These are phyloP conservation scores for Ogataea polymorpha DNA, from an alignment of 805 yeast genomes.

Conservation along the genomic window DNA sequence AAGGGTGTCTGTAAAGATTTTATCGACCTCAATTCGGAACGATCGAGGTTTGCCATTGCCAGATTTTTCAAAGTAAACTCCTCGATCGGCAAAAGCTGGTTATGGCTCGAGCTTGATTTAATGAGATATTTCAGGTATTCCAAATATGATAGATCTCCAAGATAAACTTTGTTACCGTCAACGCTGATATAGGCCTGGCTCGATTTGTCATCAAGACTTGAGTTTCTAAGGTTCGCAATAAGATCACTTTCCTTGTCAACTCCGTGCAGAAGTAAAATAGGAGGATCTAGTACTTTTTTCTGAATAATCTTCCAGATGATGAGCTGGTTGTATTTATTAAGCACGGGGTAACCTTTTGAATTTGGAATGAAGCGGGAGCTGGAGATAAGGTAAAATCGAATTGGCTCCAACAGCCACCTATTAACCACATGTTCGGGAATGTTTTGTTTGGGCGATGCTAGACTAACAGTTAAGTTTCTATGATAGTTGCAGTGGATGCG, in stretches of 20 bases:
- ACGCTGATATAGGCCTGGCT: conserved; percentile 20
- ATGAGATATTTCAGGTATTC: conserved; percentile 29
- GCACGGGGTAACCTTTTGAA: conserved; percentile 61
- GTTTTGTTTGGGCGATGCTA: conserved; percentile 65
- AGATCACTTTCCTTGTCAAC: conserved; percentile 39
- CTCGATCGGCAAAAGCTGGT: conserved; percentile 29
- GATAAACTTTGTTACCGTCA: conserved; percentile 20
- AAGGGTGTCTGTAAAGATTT: conserved; percentile 48
- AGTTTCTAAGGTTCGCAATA: conserved; percentile 9
- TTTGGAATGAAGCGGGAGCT: conserved; percentile 56
- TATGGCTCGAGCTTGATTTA: conserved; percentile 17
- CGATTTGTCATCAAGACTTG: conserved; percentile 3
- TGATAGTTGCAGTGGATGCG: conserved; percentile 55
- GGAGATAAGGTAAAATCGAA: conserved; percentile 53
- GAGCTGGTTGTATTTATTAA: conserved; percentile 54
- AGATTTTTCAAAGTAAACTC: conserved; percentile 25
- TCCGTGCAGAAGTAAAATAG: conserved; percentile 51
- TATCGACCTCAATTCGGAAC: conserved; percentile 13
- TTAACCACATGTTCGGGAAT: conserved; percentile 49
- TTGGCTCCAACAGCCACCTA: conserved; percentile 70
- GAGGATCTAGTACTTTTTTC: conserved; percentile 39
- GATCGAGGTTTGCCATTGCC: conserved; percentile 10
- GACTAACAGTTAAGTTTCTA: conserved; percentile 59
- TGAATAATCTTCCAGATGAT: conserved; percentile 43
- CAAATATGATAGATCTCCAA: conserved; percentile 30